Evolutionary conservation across 2,329 filamentous ascomycete species (phyloP).

Genomic region (Thielaviopsis punctulata): DNA sequence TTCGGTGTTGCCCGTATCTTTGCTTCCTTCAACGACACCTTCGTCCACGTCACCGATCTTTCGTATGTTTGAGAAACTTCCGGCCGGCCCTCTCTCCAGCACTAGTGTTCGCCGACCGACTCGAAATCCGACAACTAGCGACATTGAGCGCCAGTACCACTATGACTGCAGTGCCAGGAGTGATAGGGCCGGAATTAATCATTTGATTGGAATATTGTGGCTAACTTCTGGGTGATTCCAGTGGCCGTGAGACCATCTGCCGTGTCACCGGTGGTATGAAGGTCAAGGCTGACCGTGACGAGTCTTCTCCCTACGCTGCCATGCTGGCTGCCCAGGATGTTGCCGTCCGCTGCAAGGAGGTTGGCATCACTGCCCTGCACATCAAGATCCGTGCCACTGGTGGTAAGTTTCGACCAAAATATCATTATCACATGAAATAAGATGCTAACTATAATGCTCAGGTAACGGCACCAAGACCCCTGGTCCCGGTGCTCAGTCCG

Average conservation of each 20-base stretch:
- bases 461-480: conserved; percentile 99
- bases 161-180: not conserved
- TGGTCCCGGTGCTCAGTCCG: conserved; percentile 95
- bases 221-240: conserved; percentile 57
- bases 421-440: not conserved
- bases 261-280: conserved; percentile 99
- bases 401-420: conserved; percentile 48
- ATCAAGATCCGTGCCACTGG: conserved; percentile 99
- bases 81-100: not conserved
- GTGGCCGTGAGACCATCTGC: conserved; percentile 98
- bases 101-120: not conserved
- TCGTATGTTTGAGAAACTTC: conserved; percentile 38
- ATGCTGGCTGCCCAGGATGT: conserved; percentile 99
- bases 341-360: conserved; percentile 64
- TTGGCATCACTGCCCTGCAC: conserved; percentile 79
- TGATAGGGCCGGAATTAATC: not conserved
- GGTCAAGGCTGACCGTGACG: conserved; percentile 99
- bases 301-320: conserved; percentile 98
- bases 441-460: conserved; percentile 17
- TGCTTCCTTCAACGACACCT: conserved; percentile 84
- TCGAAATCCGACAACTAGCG: not conserved
- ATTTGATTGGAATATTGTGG: conserved; percentile 19
- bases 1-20: conserved; percentile 98
- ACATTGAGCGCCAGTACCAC: not conserved
- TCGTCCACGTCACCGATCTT: conserved; percentile 99